Percentiles rank a stretch among this genome's conserved stretches.
These are phyloP conservation scores for Artemisia argyi DNA, from an alignment of 129 eudicot species.

Conservation along the genomic window DNA sequence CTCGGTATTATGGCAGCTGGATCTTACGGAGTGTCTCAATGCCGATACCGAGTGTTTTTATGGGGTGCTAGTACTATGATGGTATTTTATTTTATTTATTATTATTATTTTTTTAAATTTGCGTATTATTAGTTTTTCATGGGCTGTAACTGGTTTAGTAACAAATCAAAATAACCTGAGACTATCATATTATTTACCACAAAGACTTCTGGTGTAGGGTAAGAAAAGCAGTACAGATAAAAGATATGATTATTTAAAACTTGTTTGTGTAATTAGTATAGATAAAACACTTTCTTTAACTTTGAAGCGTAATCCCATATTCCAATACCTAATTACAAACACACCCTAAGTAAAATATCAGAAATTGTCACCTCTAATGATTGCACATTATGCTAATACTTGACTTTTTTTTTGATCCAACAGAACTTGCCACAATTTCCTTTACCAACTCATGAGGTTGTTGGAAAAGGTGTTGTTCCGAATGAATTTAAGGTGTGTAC, in stretches of 20 bases:
- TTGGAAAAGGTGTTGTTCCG: conserved; percentile 49
- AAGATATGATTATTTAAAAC: no score
- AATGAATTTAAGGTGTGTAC: conserved; percentile 52
- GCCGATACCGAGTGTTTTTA: conserved; percentile 60
- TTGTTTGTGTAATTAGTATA: no score
- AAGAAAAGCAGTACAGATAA: no score
- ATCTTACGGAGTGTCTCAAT: conserved; percentile 75
- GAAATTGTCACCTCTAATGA: neutral
- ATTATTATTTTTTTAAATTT: conserved; percentile 5
- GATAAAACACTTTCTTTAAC: no score
- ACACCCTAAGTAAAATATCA: no score
- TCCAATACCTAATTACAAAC: no score
- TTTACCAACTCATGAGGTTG: conserved; percentile 66
- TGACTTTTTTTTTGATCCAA: neutral
- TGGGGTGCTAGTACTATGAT: conserved; percentile 69
- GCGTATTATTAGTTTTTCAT: no score
- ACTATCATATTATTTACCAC: no score
- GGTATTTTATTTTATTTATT: conserved; percentile 24
- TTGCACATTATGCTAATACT: neutral
- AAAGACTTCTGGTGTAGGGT: no score
- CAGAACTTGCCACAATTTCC: conserved; percentile 77
- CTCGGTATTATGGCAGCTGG: conserved; percentile 88
- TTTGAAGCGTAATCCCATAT: no score
- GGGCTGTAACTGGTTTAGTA: no score
- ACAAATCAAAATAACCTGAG: neutral